Conservation (phyloP, 164 flowering plant species). For the Amborella trichopoda region DNA sequence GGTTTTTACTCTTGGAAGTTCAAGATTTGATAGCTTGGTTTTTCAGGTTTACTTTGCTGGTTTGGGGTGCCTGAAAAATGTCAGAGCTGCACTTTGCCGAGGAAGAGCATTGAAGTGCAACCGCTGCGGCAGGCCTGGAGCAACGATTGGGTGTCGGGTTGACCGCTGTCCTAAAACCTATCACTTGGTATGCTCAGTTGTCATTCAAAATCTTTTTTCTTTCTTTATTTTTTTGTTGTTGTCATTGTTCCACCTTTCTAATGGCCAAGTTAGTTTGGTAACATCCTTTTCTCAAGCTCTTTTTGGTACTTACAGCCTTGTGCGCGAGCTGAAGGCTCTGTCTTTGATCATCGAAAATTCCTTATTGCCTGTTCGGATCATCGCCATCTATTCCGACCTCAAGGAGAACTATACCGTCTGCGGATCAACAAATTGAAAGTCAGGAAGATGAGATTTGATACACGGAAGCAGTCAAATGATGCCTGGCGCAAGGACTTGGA, state of each 20-base stretch:
- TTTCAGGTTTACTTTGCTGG: slow-evolving; percentile 96
- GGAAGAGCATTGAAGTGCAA: slow-evolving; percentile 91
- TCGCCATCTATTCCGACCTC: slow-evolving; percentile 68
- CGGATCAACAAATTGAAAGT: slow-evolving; percentile 62
- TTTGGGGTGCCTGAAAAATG: slow-evolving; percentile 80
- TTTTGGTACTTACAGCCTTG: slow-evolving; percentile 62
- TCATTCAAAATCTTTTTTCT: not conserved
- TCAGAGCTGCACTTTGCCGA: slow-evolving; percentile 88
- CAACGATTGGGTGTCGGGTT: slow-evolving; percentile 97
- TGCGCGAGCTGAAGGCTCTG: slow-evolving; percentile 79
- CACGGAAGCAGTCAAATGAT: slow-evolving; percentile 66
- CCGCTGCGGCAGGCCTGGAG: slow-evolving; percentile 94
- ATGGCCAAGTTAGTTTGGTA: not conserved
- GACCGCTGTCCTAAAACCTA: slow-evolving; percentile 97
- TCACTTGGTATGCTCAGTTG: slow-evolving; percentile 72
- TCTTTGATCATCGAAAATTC: slow-evolving; percentile 94
- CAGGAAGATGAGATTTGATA: slow-evolving; percentile 66
- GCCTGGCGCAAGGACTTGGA: slow-evolving; percentile 79
- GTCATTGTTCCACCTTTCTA: too few relatives aligned
- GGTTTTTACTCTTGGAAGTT: too few relatives aligned
- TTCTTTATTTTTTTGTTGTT: not conserved
- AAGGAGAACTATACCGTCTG: slow-evolving; percentile 32
- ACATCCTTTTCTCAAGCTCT: slow-evolving; percentile 3
- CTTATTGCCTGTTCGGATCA: slow-evolving; percentile 94
- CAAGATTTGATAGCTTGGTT: too few relatives aligned